phyloP scores from a whole-genome alignment of 139 green algal genomes.

The Coelastrella sp. region DNA sequence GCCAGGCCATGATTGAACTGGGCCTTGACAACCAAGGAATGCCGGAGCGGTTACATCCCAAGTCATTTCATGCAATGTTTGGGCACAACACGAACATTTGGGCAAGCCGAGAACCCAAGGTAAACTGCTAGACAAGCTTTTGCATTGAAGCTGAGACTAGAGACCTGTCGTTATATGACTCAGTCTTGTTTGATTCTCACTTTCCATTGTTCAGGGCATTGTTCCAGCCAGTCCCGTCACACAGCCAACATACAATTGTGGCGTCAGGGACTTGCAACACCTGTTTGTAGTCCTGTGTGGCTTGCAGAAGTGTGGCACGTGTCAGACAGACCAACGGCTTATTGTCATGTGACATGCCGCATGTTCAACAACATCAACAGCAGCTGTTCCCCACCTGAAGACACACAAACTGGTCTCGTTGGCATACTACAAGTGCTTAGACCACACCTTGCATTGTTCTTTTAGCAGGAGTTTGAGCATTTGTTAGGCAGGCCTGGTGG shows the following conservation, averaged over 20 bases:
- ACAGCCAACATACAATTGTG: too few relatives aligned
- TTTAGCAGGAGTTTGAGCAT: background rate
- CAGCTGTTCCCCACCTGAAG: constrained; percentile 12
- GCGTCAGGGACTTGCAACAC: too few relatives aligned
- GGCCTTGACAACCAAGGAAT: constrained; percentile 43
- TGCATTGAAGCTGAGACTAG: too few relatives aligned
- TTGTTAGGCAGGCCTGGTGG: background rate
- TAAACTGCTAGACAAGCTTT: background rate
- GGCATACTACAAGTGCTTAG: background rate
- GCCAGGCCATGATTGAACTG: constrained; percentile 10
- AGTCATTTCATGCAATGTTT: constrained; percentile 66
- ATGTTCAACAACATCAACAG: background rate
- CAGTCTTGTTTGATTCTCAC: too few relatives aligned
- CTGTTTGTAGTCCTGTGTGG: too few relatives aligned
- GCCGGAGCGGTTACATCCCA: constrained; percentile 71
- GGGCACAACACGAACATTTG: constrained; percentile 84
- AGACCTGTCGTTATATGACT: too few relatives aligned
- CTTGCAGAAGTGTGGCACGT: too few relatives aligned
- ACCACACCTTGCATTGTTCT: background rate
- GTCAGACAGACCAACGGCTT: too few relatives aligned
- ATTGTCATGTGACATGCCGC: too few relatives aligned
- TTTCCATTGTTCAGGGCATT: too few relatives aligned
- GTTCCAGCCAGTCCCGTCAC: too few relatives aligned
- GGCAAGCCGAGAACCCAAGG: constrained; percentile 38
- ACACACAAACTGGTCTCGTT: background rate